Evolutionary conservation across 179 eudicot species (phyloP).

Genomic region (Silene vulgaris): DNA sequence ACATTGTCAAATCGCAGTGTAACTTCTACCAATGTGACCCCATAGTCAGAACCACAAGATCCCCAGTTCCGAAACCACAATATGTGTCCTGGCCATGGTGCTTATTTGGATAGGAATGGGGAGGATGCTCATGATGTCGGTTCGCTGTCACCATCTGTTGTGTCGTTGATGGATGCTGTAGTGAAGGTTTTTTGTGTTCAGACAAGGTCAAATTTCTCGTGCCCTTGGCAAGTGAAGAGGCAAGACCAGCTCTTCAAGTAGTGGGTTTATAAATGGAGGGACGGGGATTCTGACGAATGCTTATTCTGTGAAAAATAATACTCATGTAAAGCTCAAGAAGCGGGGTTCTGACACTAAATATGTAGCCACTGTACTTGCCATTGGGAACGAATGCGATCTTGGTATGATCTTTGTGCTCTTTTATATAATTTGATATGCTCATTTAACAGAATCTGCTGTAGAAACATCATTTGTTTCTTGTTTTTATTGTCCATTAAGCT

Average conservation of each 20-base stretch:
- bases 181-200: conserved; percentile 91
- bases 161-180: conserved; percentile 76
- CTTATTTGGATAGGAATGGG: no score
- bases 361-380: conserved; percentile 77
- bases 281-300: conserved; percentile 83
- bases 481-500: no score
- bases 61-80: no score
- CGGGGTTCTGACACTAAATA: conserved; percentile 84
- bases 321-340: conserved; percentile 91
- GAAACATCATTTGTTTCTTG: no score
- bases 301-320: conserved; percentile 77
- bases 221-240: conserved; percentile 89
- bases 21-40: no score
- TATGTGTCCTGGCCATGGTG: no score
- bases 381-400: conserved; percentile 88
- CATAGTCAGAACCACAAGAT: no score
- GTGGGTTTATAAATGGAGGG: conserved; percentile 69
- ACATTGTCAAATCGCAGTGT: not conserved
- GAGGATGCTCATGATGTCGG: not conserved
- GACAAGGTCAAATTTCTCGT: conserved; percentile 78
- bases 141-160: conserved; percentile 32
- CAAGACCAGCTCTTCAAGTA: conserved; percentile 87
- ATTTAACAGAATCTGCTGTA: no score
- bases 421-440: not conserved
- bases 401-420: conserved; percentile 36